Conservation (phyloP, 352 stramenopile species). For the Phytophthora capsici region DNA sequence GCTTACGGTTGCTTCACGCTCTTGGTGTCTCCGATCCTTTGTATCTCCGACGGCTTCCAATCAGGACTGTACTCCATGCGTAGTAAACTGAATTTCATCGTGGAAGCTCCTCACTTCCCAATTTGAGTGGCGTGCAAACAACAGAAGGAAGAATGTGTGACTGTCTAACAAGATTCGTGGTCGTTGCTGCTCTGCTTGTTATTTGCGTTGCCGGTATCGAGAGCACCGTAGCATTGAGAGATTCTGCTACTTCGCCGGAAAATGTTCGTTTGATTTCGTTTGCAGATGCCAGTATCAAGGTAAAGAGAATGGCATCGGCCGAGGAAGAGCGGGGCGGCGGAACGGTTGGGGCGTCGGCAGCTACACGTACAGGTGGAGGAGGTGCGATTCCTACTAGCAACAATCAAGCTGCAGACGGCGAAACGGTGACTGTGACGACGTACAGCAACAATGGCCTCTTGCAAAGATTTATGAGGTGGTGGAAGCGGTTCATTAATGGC, state of each 20-base stretch:
- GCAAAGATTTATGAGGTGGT: slow-evolving; percentile 2
- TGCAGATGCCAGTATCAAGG: not conserved
- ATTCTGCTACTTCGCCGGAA: not conserved
- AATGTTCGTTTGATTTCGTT: not conserved
- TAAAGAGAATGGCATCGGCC: not conserved
- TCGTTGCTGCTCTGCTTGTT: not conserved
- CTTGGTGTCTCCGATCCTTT: not conserved
- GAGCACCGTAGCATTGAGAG: no score
- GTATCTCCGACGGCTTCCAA: not conserved
- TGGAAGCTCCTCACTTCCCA: not conserved
- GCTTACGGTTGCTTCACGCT: not conserved
- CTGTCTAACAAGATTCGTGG: not conserved
- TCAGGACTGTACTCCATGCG: not conserved
- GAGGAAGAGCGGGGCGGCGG: not conserved
- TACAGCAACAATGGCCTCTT: slow-evolving; percentile 2
- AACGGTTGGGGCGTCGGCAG: not conserved
- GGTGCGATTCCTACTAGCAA: not conserved
- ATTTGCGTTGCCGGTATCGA: not conserved
- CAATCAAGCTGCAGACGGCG: not conserved
- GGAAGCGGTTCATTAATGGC: not conserved
- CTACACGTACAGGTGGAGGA: not conserved
- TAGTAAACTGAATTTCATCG: not conserved
- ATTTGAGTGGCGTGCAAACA: not conserved
- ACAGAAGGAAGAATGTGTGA: not conserved
- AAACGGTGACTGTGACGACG: not conserved